Conservation (phyloP, 768 basidiomycete genomes). For the Tylopilus cervinicoccineus region DNA sequence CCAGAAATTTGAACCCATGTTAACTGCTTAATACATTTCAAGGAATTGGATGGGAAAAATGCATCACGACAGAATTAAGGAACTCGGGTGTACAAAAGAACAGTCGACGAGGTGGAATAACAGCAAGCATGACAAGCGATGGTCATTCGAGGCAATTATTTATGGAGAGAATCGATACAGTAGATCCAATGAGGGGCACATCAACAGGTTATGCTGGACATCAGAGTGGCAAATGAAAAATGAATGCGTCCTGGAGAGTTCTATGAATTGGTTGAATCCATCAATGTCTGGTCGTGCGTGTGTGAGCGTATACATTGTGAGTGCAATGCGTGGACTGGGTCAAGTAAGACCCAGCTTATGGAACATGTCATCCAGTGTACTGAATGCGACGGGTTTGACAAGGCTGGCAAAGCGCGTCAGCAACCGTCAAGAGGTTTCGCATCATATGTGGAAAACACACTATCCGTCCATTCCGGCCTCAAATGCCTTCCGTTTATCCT, state of each 20-base stretch:
- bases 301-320: constrained; percentile 6
- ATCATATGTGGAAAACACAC: constrained; percentile 46
- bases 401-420: constrained; percentile 45
- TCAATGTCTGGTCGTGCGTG: constrained; percentile 10
- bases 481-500: constrained; percentile 89
- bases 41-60: neutral
- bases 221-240: neutral
- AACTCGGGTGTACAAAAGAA: neutral
- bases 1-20: neutral
- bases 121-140: constrained; percentile 5
- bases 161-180: constrained; percentile 6
- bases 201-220: constrained; percentile 5
- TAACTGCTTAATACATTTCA: constrained; percentile 12
- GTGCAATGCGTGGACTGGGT: constrained; percentile 16
- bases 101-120: neutral
- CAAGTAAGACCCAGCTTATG: constrained; percentile 57
- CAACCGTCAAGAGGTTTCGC: neutral
- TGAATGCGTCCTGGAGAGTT: constrained; percentile 1
- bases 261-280: constrained; percentile 6
- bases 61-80: constrained; percentile 2
- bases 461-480: constrained; percentile 94
- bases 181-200: constrained; percentile 4
- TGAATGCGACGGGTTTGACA: constrained; percentile 95
- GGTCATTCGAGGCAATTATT: constrained; percentile 2
- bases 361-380: constrained; percentile 82